Percentiles rank a stretch among this genome's conserved stretches.
Evolutionary conservation across 148 eudicot species (phyloP).

Genomic region (Heliamphora exappendiculata): DNA sequence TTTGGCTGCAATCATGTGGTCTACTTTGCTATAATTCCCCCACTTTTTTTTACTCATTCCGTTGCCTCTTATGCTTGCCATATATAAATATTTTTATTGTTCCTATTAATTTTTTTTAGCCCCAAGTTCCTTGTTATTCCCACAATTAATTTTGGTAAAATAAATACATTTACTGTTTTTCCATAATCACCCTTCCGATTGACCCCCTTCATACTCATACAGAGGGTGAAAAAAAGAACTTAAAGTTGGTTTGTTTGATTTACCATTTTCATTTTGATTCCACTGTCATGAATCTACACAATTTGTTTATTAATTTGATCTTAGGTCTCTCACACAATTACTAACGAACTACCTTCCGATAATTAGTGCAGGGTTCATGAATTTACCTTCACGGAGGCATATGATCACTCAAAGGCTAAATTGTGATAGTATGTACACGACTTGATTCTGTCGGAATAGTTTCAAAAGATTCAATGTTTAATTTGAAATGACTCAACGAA

Average conservation of each 20-base stretch:
- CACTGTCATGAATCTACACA: no score
- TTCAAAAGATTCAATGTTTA: no score
- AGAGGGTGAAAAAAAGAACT: not conserved
- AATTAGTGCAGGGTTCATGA: no score
- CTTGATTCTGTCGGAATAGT: no score
- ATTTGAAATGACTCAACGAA: no score
- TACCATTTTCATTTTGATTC: not conserved
- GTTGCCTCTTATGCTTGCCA: not conserved
- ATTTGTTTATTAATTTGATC: no score
- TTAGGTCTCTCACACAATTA: not conserved
- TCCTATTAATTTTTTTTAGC: not conserved
- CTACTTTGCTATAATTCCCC: constrained; percentile 54
- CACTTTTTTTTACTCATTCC: constrained; percentile 11
- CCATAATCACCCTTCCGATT: not conserved
- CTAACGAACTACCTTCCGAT: not conserved
- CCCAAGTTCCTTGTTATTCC: constrained; percentile 2
- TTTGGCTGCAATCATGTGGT: constrained; percentile 67
- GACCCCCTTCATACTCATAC: not conserved
- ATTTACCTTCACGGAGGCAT: no score
- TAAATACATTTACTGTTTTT: not conserved
- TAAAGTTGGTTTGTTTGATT: no score
- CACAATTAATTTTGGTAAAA: not conserved
- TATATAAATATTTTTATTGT: constrained; percentile 12
- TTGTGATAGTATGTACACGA: no score
- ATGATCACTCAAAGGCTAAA: no score